phyloP scores from a whole-genome alignment of 1,139 yeast genomes.

The Geotrichum fermentans region DNA sequence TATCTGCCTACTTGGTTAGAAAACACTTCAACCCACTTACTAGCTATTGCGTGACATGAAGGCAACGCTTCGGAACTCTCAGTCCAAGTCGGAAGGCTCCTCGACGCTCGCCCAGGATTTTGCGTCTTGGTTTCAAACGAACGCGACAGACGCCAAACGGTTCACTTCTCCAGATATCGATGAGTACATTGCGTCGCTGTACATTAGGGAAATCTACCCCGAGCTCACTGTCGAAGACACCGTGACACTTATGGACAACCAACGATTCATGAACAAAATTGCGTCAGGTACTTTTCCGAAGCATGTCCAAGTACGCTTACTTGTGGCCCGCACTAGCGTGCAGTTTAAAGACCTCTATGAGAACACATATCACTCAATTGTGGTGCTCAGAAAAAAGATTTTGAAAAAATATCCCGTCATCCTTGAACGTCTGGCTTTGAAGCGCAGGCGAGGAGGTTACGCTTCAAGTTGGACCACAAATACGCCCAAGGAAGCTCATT shows the following conservation, averaged over 20 bases:
- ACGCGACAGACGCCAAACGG: too few relatives aligned
- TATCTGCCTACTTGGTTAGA: too few relatives aligned
- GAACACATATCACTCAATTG: background rate
- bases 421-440: background rate
- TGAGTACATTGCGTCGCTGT: constrained; percentile 6
- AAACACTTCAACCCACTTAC: too few relatives aligned
- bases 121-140: constrained; percentile 5
- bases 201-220: constrained; percentile 2
- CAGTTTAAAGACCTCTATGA: background rate
- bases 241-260: background rate
- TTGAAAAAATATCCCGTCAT: background rate
- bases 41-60: too few relatives aligned
- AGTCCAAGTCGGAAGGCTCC: background rate
- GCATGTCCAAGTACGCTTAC: constrained; percentile 1
- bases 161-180: constrained; percentile 1
- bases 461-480: background rate
- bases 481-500: background rate
- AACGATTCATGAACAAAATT: background rate
- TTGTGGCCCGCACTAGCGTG: background rate
- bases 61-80: too few relatives aligned
- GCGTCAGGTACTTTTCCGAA: background rate
- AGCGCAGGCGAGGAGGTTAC: background rate
- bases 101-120: constrained; percentile 8
- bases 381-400: background rate
- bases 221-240: background rate